Evolutionary conservation across 2,329 filamentous ascomycete species (phyloP).

Genomic region (Fusarium pilosicola): DNA sequence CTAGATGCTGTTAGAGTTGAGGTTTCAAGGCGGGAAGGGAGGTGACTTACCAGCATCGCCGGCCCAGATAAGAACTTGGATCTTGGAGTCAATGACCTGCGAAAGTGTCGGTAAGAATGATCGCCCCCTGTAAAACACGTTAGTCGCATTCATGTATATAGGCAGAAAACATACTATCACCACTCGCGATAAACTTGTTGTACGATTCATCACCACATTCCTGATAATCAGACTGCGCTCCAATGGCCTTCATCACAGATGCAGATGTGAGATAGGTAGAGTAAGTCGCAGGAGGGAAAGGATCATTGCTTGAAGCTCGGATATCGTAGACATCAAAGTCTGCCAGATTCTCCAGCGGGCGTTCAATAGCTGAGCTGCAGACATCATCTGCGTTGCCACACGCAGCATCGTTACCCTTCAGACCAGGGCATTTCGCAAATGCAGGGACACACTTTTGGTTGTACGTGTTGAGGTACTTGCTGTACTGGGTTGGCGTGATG

Average conservation of each 20-base stretch:
- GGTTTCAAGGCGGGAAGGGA: rapidly evolving
- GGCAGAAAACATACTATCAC: constrained; percentile 30
- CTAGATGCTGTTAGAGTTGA: constrained; percentile 35
- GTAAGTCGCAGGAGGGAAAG: constrained; percentile 34
- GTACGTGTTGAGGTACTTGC: constrained; percentile 43
- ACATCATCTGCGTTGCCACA: constrained; percentile 41
- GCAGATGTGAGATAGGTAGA: constrained; percentile 21
- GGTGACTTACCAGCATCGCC: constrained; percentile 57
- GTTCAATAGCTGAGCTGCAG: constrained; percentile 37
- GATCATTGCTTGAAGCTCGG: constrained; percentile 41
- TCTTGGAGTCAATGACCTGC: constrained; percentile 57
- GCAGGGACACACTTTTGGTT: constrained; percentile 38
- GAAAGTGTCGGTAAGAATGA: constrained; percentile 57
- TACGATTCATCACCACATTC: constrained; percentile 32
- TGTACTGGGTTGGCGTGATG: constrained; percentile 28
- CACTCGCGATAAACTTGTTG: constrained; percentile 28
- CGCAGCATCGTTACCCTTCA: constrained; percentile 32
- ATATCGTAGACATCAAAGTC: constrained; percentile 60
- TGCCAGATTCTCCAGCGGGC: constrained; percentile 20
- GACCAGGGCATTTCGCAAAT: constrained; percentile 37
- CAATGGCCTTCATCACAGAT: constrained; percentile 33
- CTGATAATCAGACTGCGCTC: constrained; percentile 30
- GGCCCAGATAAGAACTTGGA: constrained; percentile 63
- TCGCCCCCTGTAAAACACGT: constrained; percentile 46
- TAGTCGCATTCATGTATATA: rapidly evolving